Evolutionary conservation across 1,139 yeast genomes (phyloP), one percentile per base, ranked within the genome.

Genomic region (Suhomyces wounanorum): DNA sequence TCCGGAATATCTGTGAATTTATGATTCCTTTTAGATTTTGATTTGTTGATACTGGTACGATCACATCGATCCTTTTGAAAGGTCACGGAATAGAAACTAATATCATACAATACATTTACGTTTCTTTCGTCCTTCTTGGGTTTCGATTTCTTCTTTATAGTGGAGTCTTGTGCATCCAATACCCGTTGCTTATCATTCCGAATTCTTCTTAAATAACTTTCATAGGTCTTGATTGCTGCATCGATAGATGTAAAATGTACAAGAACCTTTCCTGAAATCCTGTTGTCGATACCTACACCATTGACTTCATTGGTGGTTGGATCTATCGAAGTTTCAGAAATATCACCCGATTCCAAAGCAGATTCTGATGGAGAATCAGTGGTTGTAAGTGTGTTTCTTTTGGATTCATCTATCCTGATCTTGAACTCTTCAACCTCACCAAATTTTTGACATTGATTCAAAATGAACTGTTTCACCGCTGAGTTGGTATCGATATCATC

Each of bases 191-290:
- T 64, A 51, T 67, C 70, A 39, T 52, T 50, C 45, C 64, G 67
- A 30, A 71, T 62, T 36, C 65, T 59, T 48, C 66, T 65, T 35
- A 59, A 56, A 51, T 64, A 67, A 52, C 57, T 60, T 56, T 77
- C 81, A 52, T 67, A 74, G 36, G 72, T 59, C 50, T 66, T 70
- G 31, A 77, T 73, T 18, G 77, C 73, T 3, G 76, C 57, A 52
- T 75, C 80, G 21, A 77, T 74, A 2, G 77, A 69, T 14, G 72
- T 69, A 52, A 70, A 77, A 57, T 76, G 80, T 13, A 72, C 62
- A 28, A 61, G 45, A 6, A 59, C 61, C 43, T 55, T 57, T 3
- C 51, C 65, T 39, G 44, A 36, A 21, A 47, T 21, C 42, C 59
- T 46, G 3, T 40, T 33, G 25, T 52, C 55, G 35, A 48, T 40